phyloP scores from a whole-genome alignment of 75 land plant species.

The Adiantum capillusveneris region DNA sequence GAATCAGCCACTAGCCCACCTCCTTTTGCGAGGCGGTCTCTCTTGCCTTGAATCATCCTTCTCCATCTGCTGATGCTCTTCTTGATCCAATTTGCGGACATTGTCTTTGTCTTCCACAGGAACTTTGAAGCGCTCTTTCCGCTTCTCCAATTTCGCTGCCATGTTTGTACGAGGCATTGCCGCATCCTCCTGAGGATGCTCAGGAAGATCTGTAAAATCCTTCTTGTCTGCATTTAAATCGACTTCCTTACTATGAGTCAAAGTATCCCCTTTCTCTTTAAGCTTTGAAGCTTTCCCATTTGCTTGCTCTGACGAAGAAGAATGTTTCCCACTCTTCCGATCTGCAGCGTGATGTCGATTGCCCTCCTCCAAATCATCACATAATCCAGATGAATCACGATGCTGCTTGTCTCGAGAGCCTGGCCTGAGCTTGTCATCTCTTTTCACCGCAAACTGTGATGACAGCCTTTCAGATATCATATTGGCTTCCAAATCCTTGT shows the following conservation, averaged over 20 bases:
- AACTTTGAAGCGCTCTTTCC: constrained; percentile 80
- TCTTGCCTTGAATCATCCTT: constrained; percentile 62
- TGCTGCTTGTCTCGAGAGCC: background rate
- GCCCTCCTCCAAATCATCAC: background rate
- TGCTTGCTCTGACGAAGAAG: background rate
- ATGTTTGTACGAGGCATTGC: constrained; percentile 43
- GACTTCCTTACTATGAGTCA: background rate
- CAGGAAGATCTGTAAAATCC: background rate
- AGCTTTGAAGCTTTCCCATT: constrained; percentile 2
- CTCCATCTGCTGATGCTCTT: constrained; percentile 11
- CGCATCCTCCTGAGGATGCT: background rate
- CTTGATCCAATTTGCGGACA: constrained; percentile 33
- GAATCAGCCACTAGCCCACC: constrained; percentile 51
- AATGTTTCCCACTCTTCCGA: background rate
- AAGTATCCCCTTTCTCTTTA: background rate
- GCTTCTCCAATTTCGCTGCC: constrained; percentile 65
- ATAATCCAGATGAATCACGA: background rate
- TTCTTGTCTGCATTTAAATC: background rate
- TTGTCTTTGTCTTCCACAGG: constrained; percentile 66
- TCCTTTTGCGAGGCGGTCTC: constrained; percentile 81
- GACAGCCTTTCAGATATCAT: background rate
- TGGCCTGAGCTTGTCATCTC: background rate
- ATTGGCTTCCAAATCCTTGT: constrained; percentile 51
- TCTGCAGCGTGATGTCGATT: background rate
- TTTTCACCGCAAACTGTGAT: background rate